A percentile compares a stretch with the other conserved stretches of the same genome.
These are phyloP conservation scores for Colletotrichum gloeosporioides DNA, from an alignment of 2,329 filamentous ascomycete species.

Conservation along the genomic window DNA sequence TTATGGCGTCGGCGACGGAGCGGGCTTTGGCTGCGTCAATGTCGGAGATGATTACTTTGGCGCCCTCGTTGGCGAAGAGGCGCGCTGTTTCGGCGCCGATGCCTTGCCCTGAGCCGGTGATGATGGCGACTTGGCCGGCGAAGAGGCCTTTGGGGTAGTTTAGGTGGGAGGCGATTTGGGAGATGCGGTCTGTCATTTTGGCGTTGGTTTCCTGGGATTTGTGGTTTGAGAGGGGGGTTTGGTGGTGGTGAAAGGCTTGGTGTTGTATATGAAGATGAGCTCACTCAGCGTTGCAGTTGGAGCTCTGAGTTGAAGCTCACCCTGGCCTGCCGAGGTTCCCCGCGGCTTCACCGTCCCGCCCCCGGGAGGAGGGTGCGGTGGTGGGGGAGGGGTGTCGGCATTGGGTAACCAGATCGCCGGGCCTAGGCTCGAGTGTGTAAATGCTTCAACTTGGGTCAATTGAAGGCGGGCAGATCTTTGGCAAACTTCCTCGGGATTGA, in stretches of 20 bases:
- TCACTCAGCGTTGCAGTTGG: not conserved
- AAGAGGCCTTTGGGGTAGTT: conserved; percentile 84
- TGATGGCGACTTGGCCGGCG: conserved; percentile 81
- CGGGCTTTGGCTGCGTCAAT: conserved; percentile 79
- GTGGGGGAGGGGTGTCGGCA: conserved; percentile 7
- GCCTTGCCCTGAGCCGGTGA: conserved; percentile 85
- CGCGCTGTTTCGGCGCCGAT: conserved; percentile 86
- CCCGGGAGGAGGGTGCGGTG: not conserved
- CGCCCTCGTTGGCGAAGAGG: conserved; percentile 86
- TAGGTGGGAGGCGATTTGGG: conserved; percentile 78
- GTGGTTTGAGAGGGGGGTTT: not conserved
- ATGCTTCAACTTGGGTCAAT: not conserved
- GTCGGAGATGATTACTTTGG: conserved; percentile 83
- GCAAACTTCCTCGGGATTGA: not conserved
- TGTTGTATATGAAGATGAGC: not conserved
- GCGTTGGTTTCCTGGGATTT: not conserved
- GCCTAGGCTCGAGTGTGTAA: not conserved
- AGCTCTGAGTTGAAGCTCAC: not conserved
- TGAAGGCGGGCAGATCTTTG: accelerated
- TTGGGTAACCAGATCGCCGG: not conserved
- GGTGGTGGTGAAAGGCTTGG: not conserved
- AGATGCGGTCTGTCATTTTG: conserved; percentile 62
- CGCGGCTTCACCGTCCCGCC: conserved; percentile 11
- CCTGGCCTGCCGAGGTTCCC: conserved; percentile 23
- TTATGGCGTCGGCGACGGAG: conserved; percentile 74